A percentile compares a stretch with the other conserved stretches of the same genome.
These are phyloP conservation scores for Didymella lethalis DNA, from an alignment of 2,329 filamentous ascomycete genomes.

Conservation along the genomic window DNA sequence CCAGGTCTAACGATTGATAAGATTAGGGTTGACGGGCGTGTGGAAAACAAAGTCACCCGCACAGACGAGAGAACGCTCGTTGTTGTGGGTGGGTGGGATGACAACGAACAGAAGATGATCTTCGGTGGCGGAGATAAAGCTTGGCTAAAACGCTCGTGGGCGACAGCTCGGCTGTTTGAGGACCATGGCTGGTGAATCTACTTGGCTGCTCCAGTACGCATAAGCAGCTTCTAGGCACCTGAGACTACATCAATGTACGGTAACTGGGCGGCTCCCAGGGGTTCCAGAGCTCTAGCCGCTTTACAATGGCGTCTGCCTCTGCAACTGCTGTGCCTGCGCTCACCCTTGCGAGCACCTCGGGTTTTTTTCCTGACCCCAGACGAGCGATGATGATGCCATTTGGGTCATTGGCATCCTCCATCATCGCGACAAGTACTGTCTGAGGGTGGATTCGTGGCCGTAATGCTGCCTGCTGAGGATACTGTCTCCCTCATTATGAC, in stretches of 20 bases:
- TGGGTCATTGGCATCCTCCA: not conserved
- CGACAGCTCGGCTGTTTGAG: not conserved
- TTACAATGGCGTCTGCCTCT: not conserved
- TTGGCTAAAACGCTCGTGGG: not conserved
- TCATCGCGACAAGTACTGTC: not conserved
- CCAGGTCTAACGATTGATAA: not conserved
- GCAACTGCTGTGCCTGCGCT: not conserved
- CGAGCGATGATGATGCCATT: not conserved
- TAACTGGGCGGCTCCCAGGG: not conserved
- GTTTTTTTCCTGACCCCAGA: not conserved
- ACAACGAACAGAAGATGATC: not conserved
- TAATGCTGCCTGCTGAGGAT: not conserved
- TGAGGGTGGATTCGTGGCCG: not conserved
- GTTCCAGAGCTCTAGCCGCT: not conserved
- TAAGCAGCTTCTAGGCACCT: not conserved
- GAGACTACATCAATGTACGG: not conserved
- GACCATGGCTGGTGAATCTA: not conserved
- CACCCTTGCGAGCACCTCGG: not conserved
- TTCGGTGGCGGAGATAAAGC: not conserved
- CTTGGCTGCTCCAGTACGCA: not conserved
- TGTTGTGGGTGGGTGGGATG: not conserved
- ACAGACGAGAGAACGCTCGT: not conserved
- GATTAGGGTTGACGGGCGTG: not conserved
- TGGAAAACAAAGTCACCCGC: not conserved
- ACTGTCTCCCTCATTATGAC: not conserved